Evolutionary conservation across 2,329 filamentous ascomycete genomes (phyloP).

Genomic region (Pochonia chlamydosporia): DNA sequence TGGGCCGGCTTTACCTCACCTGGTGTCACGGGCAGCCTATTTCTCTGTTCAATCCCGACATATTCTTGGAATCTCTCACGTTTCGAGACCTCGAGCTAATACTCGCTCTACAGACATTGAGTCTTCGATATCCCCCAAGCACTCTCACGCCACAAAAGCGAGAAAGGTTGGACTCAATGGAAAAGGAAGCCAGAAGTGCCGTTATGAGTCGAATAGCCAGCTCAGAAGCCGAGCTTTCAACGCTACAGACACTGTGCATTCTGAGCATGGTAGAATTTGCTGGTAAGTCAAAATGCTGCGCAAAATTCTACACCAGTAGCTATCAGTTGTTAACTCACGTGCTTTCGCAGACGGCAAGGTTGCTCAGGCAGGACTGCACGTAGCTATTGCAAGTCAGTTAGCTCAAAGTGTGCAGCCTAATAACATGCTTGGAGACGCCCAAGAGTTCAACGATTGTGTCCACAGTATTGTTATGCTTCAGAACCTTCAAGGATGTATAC

Average conservation of each 20-base stretch:
- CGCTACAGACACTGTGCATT: slow-evolving; percentile 31
- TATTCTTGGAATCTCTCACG: slow-evolving; percentile 32
- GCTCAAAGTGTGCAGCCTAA: slow-evolving; percentile 14
- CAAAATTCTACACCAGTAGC: not conserved
- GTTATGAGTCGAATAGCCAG: slow-evolving; percentile 27
- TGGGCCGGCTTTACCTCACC: slow-evolving; percentile 32
- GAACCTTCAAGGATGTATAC: slow-evolving; percentile 31
- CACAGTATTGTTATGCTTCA: slow-evolving; percentile 37
- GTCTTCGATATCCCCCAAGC: slow-evolving; percentile 31
- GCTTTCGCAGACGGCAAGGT: slow-evolving; percentile 15
- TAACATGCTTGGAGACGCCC: slow-evolving; percentile 12
- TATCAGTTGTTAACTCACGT: not conserved
- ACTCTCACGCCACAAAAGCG: slow-evolving; percentile 11
- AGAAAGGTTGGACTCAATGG: slow-evolving; percentile 7
- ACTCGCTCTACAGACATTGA: slow-evolving; percentile 31
- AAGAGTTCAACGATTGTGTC: slow-evolving; percentile 25
- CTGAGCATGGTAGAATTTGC: slow-evolving; percentile 31
- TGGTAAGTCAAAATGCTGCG: slow-evolving; percentile 20
- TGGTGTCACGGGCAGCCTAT: slow-evolving; percentile 46
- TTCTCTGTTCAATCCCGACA: slow-evolving; percentile 35
- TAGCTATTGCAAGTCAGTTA: slow-evolving; percentile 18
- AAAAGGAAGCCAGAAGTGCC: slow-evolving; percentile 15
- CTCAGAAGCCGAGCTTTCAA: slow-evolving; percentile 30
- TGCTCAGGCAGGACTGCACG: slow-evolving; percentile 16
- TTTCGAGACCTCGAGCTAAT: slow-evolving; percentile 29